phyloP scores from a whole-genome alignment of 2,329 filamentous ascomycete genomes.

The Xylogone sp. region DNA sequence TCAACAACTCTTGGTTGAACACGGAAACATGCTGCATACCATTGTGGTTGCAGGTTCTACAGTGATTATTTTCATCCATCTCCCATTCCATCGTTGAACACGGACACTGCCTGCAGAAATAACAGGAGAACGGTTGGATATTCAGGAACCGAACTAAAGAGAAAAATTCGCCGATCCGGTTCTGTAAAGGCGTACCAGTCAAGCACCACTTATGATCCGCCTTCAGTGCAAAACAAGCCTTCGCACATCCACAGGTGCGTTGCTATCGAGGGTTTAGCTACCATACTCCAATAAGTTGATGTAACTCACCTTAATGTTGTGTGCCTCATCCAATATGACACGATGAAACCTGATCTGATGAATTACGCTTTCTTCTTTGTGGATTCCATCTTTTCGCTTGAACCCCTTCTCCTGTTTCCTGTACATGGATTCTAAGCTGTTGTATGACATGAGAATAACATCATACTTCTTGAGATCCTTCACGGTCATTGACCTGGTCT shows the following conservation, averaged over 20 bases:
- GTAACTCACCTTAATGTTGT: constrained; percentile 75
- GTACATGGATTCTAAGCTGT: constrained; percentile 84
- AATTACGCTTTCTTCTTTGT: constrained; percentile 77
- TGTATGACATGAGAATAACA: constrained; percentile 97
- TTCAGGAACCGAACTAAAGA: constrained; percentile 90
- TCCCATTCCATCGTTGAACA: constrained; percentile 84
- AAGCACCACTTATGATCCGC: constrained; percentile 93
- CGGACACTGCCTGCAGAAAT: constrained; percentile 83
- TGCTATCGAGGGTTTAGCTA: constrained; percentile 41
- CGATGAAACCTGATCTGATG: constrained; percentile 87
- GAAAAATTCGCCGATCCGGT: constrained; percentile 96
- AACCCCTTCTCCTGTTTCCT: constrained; percentile 92
- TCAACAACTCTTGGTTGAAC: constrained; percentile 93
- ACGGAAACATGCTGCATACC: constrained; percentile 63
- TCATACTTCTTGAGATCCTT: constrained; percentile 79
- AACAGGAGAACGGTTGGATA: constrained; percentile 83
- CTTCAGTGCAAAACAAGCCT: constrained; percentile 88
- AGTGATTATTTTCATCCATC: constrained; percentile 68
- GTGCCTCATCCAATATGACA: constrained; percentile 89
- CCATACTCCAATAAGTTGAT: constrained; percentile 20
- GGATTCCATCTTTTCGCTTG: constrained; percentile 70
- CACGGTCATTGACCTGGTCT: constrained; percentile 71
- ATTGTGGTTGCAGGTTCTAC: constrained; percentile 61
- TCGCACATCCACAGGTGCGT: constrained; percentile 85
- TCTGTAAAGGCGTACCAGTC: constrained; percentile 92